Base-by-base conservation (phyloP, 208 protist species). In the Leishmania guyanensis region DNA sequence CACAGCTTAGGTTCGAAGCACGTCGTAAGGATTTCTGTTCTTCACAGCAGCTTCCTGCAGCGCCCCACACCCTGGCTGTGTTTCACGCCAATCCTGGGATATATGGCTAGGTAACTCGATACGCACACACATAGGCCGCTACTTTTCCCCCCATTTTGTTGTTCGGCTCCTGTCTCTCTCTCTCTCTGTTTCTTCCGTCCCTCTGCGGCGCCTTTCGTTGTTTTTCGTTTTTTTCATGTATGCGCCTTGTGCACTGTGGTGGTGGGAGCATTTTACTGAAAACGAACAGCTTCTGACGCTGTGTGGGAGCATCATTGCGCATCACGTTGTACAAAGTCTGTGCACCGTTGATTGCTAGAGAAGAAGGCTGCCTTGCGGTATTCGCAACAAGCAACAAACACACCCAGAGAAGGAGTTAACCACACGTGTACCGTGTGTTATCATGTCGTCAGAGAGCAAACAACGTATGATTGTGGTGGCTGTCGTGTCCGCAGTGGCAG, bases 401-500 rank as follows among this genome's bases (percentile, higher is more conserved):
- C 66, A 2, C 6, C 10, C 9, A 29, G 20, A 50, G 29, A 1
- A 22, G 48, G 20, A n/a, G n/a, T 60, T 77, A 33, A 33, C n/a
- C 26, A 10, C 29, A 64, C 22, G 36, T 22, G 72, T 39, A 26
- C 48, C 6, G 10, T 56, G 70, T n/a, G 16, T 8, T 10, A 64
- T 43, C 69, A 85, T 85, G 82, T 70, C 77, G 1, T 48, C 46
- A 9, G 54, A 82, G 68, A 74, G 62, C 56, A 86, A 76, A 53
- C 72, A 80, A 50, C 48, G 46, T 33, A 77, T 68, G 3, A 60
- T 86, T 48, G 71, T 82, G 51, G 80, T 75, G 12, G 88, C 78
- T 1, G 82, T 80, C 39, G 80, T 85, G 43, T 70, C 80, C 4
- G 78, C 85, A 14, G 77, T 72, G 20, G 80, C 81, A 1, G 75